Percentiles rank a stretch among this genome's conserved stretches.
Evolutionary conservation across 192 early-diverging fungal genomes (phyloP).

Genomic region (Podochytrium sp.): DNA sequence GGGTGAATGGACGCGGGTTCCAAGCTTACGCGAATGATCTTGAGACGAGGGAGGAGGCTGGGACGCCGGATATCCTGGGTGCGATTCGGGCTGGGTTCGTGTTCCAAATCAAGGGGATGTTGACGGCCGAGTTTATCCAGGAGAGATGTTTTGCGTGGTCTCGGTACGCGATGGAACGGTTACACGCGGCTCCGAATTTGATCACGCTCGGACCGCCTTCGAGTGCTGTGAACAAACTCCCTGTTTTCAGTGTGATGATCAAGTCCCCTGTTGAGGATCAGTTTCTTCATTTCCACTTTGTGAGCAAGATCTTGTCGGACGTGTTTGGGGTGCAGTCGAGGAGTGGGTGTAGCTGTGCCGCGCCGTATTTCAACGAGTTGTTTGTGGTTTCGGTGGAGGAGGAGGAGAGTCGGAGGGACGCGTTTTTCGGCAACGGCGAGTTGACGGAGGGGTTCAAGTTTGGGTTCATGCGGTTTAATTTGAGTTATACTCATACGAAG

Average conservation of each 20-base stretch:
- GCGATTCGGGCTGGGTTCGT: constrained; percentile 47
- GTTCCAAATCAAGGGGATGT: constrained; percentile 39
- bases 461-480: constrained; percentile 44
- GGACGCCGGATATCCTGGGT: constrained; percentile 48
- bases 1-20: constrained; percentile 30
- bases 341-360: constrained; percentile 50
- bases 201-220: not conserved
- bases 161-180: not conserved
- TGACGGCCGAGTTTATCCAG: constrained; percentile 18
- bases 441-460: constrained; percentile 36
- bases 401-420: not conserved
- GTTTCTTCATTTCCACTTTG: constrained; percentile 38
- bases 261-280: not conserved
- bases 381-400: not conserved
- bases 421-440: not conserved
- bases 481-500: constrained; percentile 41
- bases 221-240: not conserved
- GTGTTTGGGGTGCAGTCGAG: constrained; percentile 55
- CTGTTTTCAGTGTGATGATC: no score
- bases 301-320: constrained; percentile 48
- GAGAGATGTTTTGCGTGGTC: not conserved
- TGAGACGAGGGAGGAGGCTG: constrained; percentile 45
- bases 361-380: constrained; percentile 28
- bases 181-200: not conserved
- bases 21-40: not conserved